Conservation (phyloP, 495 filamentous ascomycete species). For the Penicillium longicatenatum region DNA sequence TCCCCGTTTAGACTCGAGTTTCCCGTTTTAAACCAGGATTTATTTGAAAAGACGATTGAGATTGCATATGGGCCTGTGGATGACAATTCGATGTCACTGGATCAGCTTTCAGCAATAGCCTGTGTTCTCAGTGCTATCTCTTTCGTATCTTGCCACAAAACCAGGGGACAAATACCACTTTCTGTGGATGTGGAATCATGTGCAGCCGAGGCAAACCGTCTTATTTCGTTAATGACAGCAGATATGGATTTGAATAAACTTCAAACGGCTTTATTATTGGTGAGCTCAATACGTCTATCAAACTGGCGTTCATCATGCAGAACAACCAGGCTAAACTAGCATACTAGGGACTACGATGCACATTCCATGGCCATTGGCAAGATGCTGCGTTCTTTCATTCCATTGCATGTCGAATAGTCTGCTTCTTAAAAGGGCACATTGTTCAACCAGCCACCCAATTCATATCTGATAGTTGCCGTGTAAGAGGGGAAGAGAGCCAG, state of each 20-base stretch:
- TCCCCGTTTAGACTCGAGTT: slow-evolving; percentile 11
- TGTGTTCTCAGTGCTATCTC: slow-evolving; percentile 17
- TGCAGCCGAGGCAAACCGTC: slow-evolving; percentile 9
- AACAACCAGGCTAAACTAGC: neutral
- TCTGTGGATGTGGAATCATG: slow-evolving; percentile 10
- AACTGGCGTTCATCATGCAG: no score
- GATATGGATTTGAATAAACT: slow-evolving; percentile 12
- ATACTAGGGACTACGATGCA: slow-evolving; percentile 12
- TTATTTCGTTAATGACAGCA: slow-evolving; percentile 1
- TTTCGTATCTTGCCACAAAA: neutral
- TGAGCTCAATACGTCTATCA: neutral
- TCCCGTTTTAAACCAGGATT: slow-evolving; percentile 10
- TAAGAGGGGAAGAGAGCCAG: slow-evolving; percentile 1
- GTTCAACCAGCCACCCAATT: neutral
- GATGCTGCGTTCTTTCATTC: slow-evolving; percentile 14
- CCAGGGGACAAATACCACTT: neutral
- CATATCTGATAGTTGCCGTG: neutral
- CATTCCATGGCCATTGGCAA: slow-evolving; percentile 17
- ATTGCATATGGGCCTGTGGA: slow-evolving; percentile 12
- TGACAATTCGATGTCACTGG: neutral
- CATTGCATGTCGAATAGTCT: slow-evolving; percentile 17
- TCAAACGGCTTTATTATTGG: slow-evolving; percentile 15
- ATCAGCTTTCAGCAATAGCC: slow-evolving; percentile 10
- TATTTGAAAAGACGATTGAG: slow-evolving; percentile 15
- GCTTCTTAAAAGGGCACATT: slow-evolving; percentile 15